These are phyloP conservation scores for Mimosa pudica DNA, from an alignment of 306 rosid species.

Conservation along the genomic window DNA sequence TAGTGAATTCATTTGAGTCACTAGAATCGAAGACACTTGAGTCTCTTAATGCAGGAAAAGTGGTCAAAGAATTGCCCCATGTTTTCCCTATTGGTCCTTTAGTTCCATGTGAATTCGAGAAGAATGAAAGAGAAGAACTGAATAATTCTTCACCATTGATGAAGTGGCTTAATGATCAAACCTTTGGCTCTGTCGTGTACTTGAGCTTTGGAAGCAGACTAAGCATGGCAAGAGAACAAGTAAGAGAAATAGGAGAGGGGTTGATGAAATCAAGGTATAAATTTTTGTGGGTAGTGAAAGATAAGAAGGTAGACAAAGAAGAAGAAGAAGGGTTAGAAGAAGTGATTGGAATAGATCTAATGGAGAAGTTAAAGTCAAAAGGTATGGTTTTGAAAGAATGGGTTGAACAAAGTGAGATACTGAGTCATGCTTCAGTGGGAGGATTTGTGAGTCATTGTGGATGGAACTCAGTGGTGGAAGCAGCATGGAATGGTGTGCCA, in stretches of 20 bases:
- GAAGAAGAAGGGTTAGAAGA: slow-evolving; percentile 42
- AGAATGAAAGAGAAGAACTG: background rate
- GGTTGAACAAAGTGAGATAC: slow-evolving; percentile 50
- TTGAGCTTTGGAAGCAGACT: slow-evolving; percentile 60
- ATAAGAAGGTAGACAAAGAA: slow-evolving; percentile 53
- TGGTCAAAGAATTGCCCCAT: slow-evolving; percentile 32
- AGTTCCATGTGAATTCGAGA: slow-evolving; percentile 42
- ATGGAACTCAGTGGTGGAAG: slow-evolving; percentile 58
- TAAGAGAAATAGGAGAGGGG: slow-evolving; percentile 55
- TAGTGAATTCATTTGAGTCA: slow-evolving; percentile 42
- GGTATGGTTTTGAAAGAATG: slow-evolving; percentile 55
- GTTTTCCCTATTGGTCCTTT: slow-evolving; percentile 46
- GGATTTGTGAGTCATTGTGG: slow-evolving; percentile 68
- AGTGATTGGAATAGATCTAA: slow-evolving; percentile 41
- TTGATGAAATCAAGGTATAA: slow-evolving; percentile 45
- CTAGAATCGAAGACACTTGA: slow-evolving; percentile 36
- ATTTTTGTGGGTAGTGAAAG: slow-evolving; percentile 67
- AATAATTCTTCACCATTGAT: background rate
- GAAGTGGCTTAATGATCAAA: slow-evolving; percentile 51
- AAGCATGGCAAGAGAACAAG: slow-evolving; percentile 46
- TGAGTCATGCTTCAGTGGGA: slow-evolving; percentile 48
- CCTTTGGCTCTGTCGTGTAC: slow-evolving; percentile 52
- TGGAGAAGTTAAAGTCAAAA: slow-evolving; percentile 38
- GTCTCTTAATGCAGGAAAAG: slow-evolving; percentile 38
- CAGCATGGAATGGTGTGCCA: slow-evolving; percentile 52